These are phyloP conservation scores for Cicer chorassanicum DNA, from an alignment of 306 rosid genomes.

Conservation along the genomic window DNA sequence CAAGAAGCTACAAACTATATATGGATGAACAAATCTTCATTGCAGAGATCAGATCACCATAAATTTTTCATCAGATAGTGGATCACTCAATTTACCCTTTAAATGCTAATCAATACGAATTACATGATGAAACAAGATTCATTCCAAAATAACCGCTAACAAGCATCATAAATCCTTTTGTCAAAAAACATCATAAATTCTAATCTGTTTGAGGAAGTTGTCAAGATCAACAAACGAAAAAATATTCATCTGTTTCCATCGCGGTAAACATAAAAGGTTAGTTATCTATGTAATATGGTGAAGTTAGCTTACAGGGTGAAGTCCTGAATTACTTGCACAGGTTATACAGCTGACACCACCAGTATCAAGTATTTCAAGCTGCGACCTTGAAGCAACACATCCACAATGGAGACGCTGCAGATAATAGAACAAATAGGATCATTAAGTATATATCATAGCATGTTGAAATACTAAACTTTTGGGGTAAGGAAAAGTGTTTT, in stretches of 20 bases:
- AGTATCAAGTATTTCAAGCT: constrained; percentile 77
- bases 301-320: constrained; percentile 62
- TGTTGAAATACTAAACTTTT: constrained; percentile 7
- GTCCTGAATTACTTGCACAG: constrained; percentile 63
- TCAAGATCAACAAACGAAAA: constrained; percentile 24
- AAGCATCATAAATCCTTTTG: not conserved
- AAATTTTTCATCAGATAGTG: constrained; percentile 1
- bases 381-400: constrained; percentile 74
- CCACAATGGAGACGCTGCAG: constrained; percentile 94
- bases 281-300: constrained; percentile 30
- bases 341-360: constrained; percentile 83
- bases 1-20: constrained; percentile 28
- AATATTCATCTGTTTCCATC: constrained; percentile 9
- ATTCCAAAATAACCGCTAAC: constrained; percentile 21
- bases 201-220: constrained; percentile 23
- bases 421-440: constrained; percentile 38
- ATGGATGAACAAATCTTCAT: constrained; percentile 8
- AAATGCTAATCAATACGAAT: constrained; percentile 18
- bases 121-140: constrained; percentile 26
- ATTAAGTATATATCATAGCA: not conserved
- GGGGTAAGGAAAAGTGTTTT: not conserved
- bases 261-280: constrained; percentile 1
- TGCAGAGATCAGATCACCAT: constrained; percentile 17
- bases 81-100: constrained; percentile 42
- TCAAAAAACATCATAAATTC: not conserved